Evolutionary conservation across 495 filamentous ascomycete genomes (phyloP).

Genomic region (Penicillium diatomitis): DNA sequence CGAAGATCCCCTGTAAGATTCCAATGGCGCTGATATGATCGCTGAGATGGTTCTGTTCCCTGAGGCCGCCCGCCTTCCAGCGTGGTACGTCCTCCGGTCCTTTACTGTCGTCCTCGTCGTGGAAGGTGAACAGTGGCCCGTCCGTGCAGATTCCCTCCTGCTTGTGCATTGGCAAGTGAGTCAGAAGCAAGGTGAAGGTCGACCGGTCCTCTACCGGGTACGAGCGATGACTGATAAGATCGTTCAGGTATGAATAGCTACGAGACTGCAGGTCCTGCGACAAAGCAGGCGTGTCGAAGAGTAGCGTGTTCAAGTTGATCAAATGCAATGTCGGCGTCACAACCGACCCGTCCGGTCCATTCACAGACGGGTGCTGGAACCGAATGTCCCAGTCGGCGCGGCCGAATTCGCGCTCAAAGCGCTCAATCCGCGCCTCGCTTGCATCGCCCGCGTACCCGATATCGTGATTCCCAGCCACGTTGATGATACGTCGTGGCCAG

Average conservation of each 20-base stretch:
- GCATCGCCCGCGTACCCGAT: constrained; percentile 93
- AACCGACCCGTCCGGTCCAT: constrained; percentile 7
- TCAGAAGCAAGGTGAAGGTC: constrained; percentile 73
- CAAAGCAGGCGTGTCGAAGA: constrained; percentile 73
- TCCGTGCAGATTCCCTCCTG: constrained; percentile 75
- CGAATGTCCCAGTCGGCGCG: constrained; percentile 77
- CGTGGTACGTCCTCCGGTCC: constrained; percentile 19
- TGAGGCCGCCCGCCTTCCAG: constrained; percentile 53
- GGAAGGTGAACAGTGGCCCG: constrained; percentile 67
- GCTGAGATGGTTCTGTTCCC: constrained; percentile 87
- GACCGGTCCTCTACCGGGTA: constrained; percentile 55
- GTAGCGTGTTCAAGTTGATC: constrained; percentile 82
- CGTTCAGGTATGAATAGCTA: constrained; percentile 71
- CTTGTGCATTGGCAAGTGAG: constrained; percentile 88
- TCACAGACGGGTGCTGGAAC: constrained; percentile 43
- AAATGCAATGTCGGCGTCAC: constrained; percentile 53
- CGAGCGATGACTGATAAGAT: constrained; percentile 51
- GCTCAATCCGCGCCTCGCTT: constrained; percentile 54
- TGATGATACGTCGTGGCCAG: constrained; percentile 74
- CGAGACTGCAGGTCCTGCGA: constrained; percentile 54
- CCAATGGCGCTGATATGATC: constrained; percentile 48
- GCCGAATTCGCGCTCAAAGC: constrained; percentile 79
- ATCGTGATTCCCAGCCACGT: constrained; percentile 90
- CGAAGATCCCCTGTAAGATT: constrained; percentile 71
- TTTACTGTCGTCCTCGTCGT: constrained; percentile 39